These are phyloP conservation scores for Zasmidium citrigriseum DNA, from an alignment of 2,329 filamentous ascomycete genomes.

Conservation along the genomic window DNA sequence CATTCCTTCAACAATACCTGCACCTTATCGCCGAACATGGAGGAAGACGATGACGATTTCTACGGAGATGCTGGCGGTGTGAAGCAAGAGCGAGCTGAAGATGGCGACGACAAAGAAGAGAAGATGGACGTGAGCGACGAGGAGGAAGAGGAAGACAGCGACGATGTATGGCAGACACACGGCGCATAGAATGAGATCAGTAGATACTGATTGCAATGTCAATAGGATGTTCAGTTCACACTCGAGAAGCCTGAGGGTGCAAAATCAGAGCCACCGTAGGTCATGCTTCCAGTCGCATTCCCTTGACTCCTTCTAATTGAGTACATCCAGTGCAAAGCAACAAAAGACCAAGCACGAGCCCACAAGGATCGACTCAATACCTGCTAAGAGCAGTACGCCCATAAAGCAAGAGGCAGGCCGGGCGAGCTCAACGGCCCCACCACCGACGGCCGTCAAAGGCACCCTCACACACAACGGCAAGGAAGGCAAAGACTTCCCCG, in stretches of 20 bases:
- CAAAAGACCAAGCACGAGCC: slow-evolving; percentile 17
- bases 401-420: slow-evolving; percentile 20
- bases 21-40: slow-evolving; percentile 37
- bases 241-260: slow-evolving; percentile 47
- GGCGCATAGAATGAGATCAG: not conserved
- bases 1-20: slow-evolving; percentile 2
- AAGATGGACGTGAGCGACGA: slow-evolving; percentile 48
- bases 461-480: slow-evolving; percentile 48
- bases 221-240: slow-evolving; percentile 55
- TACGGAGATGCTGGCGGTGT: slow-evolving; percentile 36
- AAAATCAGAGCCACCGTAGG: slow-evolving; percentile 27
- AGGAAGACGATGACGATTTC: slow-evolving; percentile 56
- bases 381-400: slow-evolving; percentile 15
- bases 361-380: slow-evolving; percentile 16
- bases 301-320: not conserved
- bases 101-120: slow-evolving; percentile 39
- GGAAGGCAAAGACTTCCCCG: slow-evolving; percentile 65
- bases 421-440: slow-evolving; percentile 18
- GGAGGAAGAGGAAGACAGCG: slow-evolving; percentile 48
- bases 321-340: slow-evolving; percentile 14
- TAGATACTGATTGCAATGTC: slow-evolving; percentile 5
- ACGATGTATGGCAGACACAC: slow-evolving; percentile 33
- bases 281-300: not conserved
- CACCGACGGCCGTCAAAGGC: slow-evolving; percentile 34
- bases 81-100: slow-evolving; percentile 28